Conservation (phyloP, 805 yeast species). For the Blastobotrys robertii region DNA sequence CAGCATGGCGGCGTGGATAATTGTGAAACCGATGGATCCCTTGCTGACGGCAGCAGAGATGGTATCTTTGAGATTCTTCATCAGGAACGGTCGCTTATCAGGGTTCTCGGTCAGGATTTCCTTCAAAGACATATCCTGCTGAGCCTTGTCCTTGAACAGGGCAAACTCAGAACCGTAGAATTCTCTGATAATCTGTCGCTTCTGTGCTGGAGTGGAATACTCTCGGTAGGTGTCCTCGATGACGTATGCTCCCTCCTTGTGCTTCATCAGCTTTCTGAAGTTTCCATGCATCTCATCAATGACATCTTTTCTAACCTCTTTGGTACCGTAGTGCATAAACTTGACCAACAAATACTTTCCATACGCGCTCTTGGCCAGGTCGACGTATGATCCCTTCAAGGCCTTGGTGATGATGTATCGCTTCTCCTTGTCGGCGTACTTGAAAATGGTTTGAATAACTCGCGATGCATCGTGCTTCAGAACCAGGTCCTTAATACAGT, state of each 20-base stretch:
- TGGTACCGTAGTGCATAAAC: constrained; percentile 84
- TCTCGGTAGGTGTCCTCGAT: constrained; percentile 86
- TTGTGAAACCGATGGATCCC: constrained; percentile 94
- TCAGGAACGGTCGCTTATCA: constrained; percentile 69
- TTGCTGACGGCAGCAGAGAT: constrained; percentile 86
- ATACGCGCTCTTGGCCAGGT: constrained; percentile 81
- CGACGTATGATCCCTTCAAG: constrained; percentile 66
- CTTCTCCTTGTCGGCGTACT: constrained; percentile 72
- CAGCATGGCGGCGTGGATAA: constrained; percentile 91
- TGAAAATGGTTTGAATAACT: constrained; percentile 87
- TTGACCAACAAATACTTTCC: constrained; percentile 89
- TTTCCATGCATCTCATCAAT: constrained; percentile 84
- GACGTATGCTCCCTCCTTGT: constrained; percentile 96
- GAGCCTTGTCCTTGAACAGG: constrained; percentile 66
- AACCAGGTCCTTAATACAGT: constrained; percentile 72
- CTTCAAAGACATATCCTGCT: constrained; percentile 44
- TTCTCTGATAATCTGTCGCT: constrained; percentile 84
- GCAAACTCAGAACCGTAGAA: constrained; percentile 97
- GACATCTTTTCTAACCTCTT: constrained; percentile 63
- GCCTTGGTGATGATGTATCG: constrained; percentile 59
- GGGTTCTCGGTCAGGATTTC: constrained; percentile 59
- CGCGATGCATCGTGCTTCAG: constrained; percentile 94
- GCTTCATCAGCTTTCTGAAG: constrained; percentile 86
- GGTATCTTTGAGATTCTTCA: constrained; percentile 69
- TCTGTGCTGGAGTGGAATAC: constrained; percentile 77